Evolutionary conservation across 1,139 yeast species (phyloP).

Genomic region (Yamadazyma pseudoaaseri): DNA sequence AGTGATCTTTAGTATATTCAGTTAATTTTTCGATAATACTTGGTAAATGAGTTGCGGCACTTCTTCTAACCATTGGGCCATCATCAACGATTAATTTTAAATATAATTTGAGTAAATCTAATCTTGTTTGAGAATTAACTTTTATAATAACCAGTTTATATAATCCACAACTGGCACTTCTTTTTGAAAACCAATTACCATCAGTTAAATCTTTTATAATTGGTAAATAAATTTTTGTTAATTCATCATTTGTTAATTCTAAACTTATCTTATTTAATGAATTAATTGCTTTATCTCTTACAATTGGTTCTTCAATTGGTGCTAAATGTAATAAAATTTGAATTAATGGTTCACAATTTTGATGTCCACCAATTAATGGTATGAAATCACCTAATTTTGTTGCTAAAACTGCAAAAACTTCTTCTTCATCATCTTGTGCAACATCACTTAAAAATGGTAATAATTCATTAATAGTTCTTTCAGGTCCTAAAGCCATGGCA

Average conservation of each 20-base stretch:
- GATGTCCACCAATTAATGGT: conserved; percentile 83
- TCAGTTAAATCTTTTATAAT: conserved; percentile 75
- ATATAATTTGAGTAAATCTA: conserved; percentile 64
- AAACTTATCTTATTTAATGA: conserved; percentile 73
- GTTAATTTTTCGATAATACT: conserved; percentile 60
- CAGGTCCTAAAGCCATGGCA: conserved; percentile 93
- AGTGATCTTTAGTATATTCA: conserved; percentile 24
- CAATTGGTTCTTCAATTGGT: conserved; percentile 96
- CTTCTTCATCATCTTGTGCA: conserved; percentile 98
- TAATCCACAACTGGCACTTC: conserved; percentile 90
- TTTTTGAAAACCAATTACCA: conserved; percentile 93
- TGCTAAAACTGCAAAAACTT: conserved; percentile 91
- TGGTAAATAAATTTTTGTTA: conserved; percentile 67
- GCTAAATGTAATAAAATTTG: conserved; percentile 88
- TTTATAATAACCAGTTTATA: conserved; percentile 69
- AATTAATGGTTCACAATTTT: conserved; percentile 71
- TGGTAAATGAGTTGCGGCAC: conserved; percentile 87
- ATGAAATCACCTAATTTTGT: conserved; percentile 85
- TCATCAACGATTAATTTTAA: conserved; percentile 80
- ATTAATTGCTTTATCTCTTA: conserved; percentile 89
- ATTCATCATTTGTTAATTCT: conserved; percentile 65
- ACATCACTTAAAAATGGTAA: conserved; percentile 85
- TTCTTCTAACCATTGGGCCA: conserved; percentile 97
- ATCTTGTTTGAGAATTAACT: conserved; percentile 54
- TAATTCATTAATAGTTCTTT: conserved; percentile 84